These are phyloP conservation scores for Astragalus membranaceus DNA, from an alignment of 306 rosid species.

Conservation along the genomic window DNA sequence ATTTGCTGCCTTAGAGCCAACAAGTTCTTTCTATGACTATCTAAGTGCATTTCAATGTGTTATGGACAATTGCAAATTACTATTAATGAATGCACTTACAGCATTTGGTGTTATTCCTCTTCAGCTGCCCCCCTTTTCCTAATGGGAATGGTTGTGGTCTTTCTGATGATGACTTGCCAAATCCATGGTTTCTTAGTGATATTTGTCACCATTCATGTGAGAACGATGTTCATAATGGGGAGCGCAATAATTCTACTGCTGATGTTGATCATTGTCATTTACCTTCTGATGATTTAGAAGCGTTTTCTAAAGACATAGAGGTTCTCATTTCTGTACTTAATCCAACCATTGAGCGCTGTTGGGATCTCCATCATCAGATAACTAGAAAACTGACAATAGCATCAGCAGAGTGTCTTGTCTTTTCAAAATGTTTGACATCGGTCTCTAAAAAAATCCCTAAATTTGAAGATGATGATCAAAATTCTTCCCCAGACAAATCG, in stretches of 20 bases:
- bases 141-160: conserved; percentile 21
- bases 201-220: conserved; percentile 26
- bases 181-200: conserved; percentile 58
- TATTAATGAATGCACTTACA: conserved; percentile 48
- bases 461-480: conserved; percentile 49
- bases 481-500: conserved; percentile 34
- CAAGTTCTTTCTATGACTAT: conserved; percentile 68
- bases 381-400: conserved; percentile 57
- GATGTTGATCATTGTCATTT: conserved; percentile 26
- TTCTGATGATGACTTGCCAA: conserved; percentile 33
- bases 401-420: conserved; percentile 59
- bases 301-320: conserved; percentile 53
- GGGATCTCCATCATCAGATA: conserved; percentile 80
- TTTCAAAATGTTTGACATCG: conserved; percentile 58
- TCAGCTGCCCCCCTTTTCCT: conserved; percentile 30
- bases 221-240: conserved; percentile 35
- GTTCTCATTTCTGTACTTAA: conserved; percentile 54
- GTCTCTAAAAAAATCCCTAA: conserved; percentile 33
- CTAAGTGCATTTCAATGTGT: conserved; percentile 74
- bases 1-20: conserved; percentile 62
- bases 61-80: conserved; percentile 57
- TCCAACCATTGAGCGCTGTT: conserved; percentile 63
- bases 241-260: conserved; percentile 18
- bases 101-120: conserved; percentile 54
- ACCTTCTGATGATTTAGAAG: conserved; percentile 56